phyloP scores from a whole-genome alignment of 202 grass and related monocot genomes.

The Saccharum hybrid region DNA sequence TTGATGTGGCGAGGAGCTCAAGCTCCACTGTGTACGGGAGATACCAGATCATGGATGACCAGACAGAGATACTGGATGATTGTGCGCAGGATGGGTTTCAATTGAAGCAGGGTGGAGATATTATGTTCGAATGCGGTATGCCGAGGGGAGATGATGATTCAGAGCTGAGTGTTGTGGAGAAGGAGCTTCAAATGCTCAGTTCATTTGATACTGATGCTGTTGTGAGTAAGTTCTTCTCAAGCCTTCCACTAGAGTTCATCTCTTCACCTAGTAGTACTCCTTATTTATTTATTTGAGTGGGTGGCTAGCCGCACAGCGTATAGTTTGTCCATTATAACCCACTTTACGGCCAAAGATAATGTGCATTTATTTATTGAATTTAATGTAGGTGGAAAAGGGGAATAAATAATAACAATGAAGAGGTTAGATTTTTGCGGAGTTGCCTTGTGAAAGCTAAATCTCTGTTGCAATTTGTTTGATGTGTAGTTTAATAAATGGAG shows the following conservation, averaged over 20 bases:
- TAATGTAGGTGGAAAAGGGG: slow-evolving; percentile 9
- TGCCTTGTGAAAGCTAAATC: slow-evolving; percentile 38
- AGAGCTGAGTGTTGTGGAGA: slow-evolving; percentile 58
- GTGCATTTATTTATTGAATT: slow-evolving; percentile 37
- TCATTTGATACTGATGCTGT: slow-evolving; percentile 47
- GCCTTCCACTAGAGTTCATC: not conserved
- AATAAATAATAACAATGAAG: slow-evolving; percentile 25
- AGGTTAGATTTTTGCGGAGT: not conserved
- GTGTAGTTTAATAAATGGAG: not conserved
- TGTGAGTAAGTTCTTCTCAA: slow-evolving; percentile 59
- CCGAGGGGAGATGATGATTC: slow-evolving; percentile 45
- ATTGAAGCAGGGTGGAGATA: slow-evolving; percentile 47
- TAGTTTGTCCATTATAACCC: slow-evolving; percentile 1
- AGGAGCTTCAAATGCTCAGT: slow-evolving; percentile 66
- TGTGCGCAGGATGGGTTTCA: slow-evolving; percentile 51
- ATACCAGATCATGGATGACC: slow-evolving; percentile 93
- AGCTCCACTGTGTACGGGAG: slow-evolving; percentile 74
- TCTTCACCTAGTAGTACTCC: not conserved
- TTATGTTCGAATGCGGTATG: slow-evolving; percentile 50
- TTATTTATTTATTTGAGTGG: not conserved
- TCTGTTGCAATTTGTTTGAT: slow-evolving; percentile 24
- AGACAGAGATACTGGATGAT: slow-evolving; percentile 81
- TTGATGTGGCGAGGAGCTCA: slow-evolving; percentile 43
- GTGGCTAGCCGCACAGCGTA: slow-evolving; percentile 8
- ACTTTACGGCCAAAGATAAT: not conserved